phyloP scores from a whole-genome alignment of 345 rosid species.

The Reutealis trisperma region DNA sequence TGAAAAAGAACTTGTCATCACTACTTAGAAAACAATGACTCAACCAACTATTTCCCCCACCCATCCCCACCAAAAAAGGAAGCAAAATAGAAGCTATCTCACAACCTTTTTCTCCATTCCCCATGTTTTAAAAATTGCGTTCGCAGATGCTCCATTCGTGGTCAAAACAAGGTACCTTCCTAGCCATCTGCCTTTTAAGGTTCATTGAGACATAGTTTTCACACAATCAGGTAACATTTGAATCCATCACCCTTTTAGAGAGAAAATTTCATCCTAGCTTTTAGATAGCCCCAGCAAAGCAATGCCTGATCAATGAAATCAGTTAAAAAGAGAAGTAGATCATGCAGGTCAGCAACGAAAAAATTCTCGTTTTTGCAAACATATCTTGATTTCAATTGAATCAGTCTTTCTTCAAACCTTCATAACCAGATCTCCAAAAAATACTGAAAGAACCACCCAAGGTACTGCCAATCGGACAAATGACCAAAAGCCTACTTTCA shows the following conservation, averaged over 20 bases:
- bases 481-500: neutral
- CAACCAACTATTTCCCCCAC: neutral
- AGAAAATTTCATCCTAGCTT: neutral
- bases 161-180: neutral
- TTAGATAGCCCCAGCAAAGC: neutral
- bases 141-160: neutral
- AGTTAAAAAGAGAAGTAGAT: neutral
- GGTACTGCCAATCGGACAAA: neutral
- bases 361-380: neutral
- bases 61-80: neutral
- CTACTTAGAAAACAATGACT: neutral
- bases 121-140: neutral
- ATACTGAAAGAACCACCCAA: neutral
- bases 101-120: neutral
- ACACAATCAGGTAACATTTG: neutral
- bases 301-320: neutral
- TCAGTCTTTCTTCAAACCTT: neutral
- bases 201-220: neutral
- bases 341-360: neutral
- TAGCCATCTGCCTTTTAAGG: neutral
- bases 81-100: neutral
- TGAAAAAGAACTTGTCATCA: too few relatives aligned
- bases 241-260: neutral
- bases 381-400: neutral
- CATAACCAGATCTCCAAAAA: neutral